Conservation (phyloP, 2,329 filamentous ascomycete genomes). For the Fusarium pseudograminearum region DNA sequence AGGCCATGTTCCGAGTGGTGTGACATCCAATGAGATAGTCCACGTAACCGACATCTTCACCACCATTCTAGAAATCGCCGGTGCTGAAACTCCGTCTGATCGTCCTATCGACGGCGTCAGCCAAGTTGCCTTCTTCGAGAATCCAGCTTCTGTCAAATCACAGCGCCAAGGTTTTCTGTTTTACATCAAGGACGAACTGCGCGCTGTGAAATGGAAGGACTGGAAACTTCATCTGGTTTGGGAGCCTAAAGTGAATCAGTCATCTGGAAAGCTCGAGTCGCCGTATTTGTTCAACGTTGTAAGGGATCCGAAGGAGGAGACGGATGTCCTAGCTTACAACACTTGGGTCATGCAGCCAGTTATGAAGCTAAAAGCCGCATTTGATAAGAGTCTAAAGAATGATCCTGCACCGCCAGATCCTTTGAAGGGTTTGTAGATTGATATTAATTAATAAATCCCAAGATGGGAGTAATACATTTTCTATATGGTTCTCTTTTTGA, state of each 20-base stretch:
- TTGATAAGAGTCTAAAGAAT: slow-evolving; percentile 47
- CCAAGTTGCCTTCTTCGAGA: slow-evolving; percentile 46
- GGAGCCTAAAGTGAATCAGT: slow-evolving; percentile 54
- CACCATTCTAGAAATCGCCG: slow-evolving; percentile 47
- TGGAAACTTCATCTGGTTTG: slow-evolving; percentile 53
- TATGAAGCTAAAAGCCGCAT: slow-evolving; percentile 43
- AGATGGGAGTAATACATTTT: fast-evolving
- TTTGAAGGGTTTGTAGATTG: slow-evolving; percentile 40
- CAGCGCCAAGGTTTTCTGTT: slow-evolving; percentile 48
- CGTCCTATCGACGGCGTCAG: slow-evolving; percentile 51
- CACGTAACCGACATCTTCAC: slow-evolving; percentile 52
- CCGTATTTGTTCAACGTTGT: slow-evolving; percentile 51
- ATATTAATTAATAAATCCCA: fast-evolving
- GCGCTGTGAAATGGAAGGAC: slow-evolving; percentile 52
- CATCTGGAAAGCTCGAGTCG: slow-evolving; percentile 47
- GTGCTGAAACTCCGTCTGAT: slow-evolving; percentile 37
- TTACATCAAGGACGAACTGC: slow-evolving; percentile 53
- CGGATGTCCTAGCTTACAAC: slow-evolving; percentile 48
- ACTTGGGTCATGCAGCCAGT: slow-evolving; percentile 53
- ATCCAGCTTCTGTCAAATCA: slow-evolving; percentile 35
- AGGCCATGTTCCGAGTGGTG: slow-evolving; percentile 43
- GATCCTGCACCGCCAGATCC: slow-evolving; percentile 52
- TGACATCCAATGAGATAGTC: slow-evolving; percentile 50
- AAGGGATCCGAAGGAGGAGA: slow-evolving; percentile 52
- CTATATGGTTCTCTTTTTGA: neutral